Evolutionary conservation across 371 early-diverging fungal genomes (phyloP), one percentile per base, ranked within the genome.

Genomic region (Rhizopus delemar): DNA sequence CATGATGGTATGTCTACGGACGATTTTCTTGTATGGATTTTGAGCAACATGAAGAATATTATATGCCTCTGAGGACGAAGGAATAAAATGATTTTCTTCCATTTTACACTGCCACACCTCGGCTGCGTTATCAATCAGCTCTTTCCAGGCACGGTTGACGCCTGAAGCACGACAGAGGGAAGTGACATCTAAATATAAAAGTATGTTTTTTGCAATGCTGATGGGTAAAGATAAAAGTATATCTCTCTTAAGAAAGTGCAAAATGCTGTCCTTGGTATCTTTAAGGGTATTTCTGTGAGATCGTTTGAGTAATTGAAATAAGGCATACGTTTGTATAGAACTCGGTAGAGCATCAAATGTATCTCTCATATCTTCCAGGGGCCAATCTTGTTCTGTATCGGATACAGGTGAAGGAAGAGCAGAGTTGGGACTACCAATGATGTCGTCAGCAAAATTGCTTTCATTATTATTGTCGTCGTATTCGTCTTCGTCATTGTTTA

Each of bases 191-290:
- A 98, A 81, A 64, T 86, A 91, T 22, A 79, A 70, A 11, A 97
- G 78, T 51, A 97, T 83, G 46, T 90, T 84, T 43, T 85, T 77
- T 8, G 87, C 74, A 16, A 95, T 76, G 60, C 92, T 90, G 9
- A 78, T 61, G 0, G 98, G 98, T 56, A 97, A 68, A 7, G 81
- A 75, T 4, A 83, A 80, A 9, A 97, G 55, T 65, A 95, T 93
- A 75, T 98, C 96, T 48, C 86, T 86, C 68, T 92, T 92, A 50
- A 96, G 77, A 4, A 85, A 86, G 1, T 95, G 92, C 41, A 88
- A 74, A 52, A 96, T 85, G 13, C 90, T 75, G 15, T 88, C 87
- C 59, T 88, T 86, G 22, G 92, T 88, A 68, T 92, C 90, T 67
- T 95, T 94, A 45, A 97, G 84, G 0, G 92, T 86, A 34, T 65